Percentiles rank a stretch among this genome's conserved stretches.
phyloP scores from a whole-genome alignment of 2,329 filamentous ascomycete species.

The Fusarium cyanostomum region DNA sequence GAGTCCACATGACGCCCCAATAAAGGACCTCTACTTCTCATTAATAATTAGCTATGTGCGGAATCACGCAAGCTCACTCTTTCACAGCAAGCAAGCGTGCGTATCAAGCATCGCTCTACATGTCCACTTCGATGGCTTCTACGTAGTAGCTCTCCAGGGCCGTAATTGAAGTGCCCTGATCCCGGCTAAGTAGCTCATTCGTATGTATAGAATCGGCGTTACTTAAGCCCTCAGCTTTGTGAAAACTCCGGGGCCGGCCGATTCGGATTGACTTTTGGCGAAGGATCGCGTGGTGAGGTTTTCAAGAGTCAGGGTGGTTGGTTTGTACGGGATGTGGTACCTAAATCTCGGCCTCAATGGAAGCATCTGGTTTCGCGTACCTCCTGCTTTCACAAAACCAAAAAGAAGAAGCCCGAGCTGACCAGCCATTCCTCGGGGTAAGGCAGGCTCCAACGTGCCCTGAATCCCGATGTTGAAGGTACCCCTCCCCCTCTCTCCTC shows the following conservation, averaged over 20 bases:
- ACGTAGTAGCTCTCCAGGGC: not conserved
- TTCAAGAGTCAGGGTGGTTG: conserved; percentile 22
- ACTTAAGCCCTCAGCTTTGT: too few relatives aligned
- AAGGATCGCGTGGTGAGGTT: conserved; percentile 1
- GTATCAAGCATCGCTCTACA: not conserved
- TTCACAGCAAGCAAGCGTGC: not conserved
- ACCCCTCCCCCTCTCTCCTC: conserved; percentile 2
- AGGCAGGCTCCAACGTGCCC: not conserved
- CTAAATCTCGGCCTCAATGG: not conserved
- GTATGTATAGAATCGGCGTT: not conserved
- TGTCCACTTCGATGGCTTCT: not conserved
- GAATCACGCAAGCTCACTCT: not conserved
- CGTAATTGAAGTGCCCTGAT: not conserved
- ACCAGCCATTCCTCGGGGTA: not conserved
- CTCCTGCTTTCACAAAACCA: too few relatives aligned
- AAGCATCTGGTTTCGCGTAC: too few relatives aligned
- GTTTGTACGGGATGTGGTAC: not conserved
- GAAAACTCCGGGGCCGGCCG: conserved; percentile 9
- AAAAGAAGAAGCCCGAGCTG: too few relatives aligned
- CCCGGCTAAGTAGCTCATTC: not conserved
- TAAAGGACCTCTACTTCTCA: conserved; percentile 1
- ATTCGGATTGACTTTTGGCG: conserved; percentile 33
- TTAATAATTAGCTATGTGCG: not conserved
- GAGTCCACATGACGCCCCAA: conserved; percentile 1
- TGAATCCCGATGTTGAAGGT: conserved; percentile 2